These are phyloP conservation scores for Lavandula angustifolia DNA, from an alignment of 257 asterid species.

Conservation along the genomic window DNA sequence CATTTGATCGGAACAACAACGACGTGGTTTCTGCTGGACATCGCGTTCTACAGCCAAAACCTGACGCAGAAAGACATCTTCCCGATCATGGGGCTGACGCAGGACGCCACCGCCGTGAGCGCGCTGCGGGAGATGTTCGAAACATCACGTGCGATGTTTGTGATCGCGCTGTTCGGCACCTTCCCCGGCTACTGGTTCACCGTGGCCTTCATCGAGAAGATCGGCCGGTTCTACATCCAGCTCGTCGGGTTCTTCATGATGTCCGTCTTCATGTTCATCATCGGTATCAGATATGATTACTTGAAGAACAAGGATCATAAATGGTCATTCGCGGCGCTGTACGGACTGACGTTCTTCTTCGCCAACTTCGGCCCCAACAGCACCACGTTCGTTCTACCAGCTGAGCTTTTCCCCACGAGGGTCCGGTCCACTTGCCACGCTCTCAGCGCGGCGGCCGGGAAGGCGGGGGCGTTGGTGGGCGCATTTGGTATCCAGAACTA, in stretches of 20 bases:
- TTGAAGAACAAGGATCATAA: constrained; percentile 45
- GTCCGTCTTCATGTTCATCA: constrained; percentile 50
- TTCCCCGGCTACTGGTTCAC: constrained; percentile 59
- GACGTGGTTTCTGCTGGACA: constrained; percentile 27
- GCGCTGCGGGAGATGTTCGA: constrained; percentile 23
- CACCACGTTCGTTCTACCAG: constrained; percentile 44
- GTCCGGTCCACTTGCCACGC: constrained; percentile 28
- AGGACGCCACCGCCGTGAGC: constrained; percentile 11
- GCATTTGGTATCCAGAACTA: constrained; percentile 22
- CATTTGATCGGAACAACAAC: constrained; percentile 21
- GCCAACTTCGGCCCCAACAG: constrained; percentile 59
- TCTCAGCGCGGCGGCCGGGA: constrained; percentile 25
- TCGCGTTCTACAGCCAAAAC: not conserved
- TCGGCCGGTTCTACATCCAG: constrained; percentile 44
- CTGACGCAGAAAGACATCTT: constrained; percentile 24
- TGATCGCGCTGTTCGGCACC: constrained; percentile 26
- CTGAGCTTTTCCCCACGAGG: constrained; percentile 31
- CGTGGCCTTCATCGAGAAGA: constrained; percentile 41
- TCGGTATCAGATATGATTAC: constrained; percentile 46
- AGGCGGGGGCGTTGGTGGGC: constrained; percentile 17
- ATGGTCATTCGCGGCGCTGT: constrained; percentile 42
- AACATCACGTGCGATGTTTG: constrained; percentile 20
- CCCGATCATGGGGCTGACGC: constrained; percentile 28
- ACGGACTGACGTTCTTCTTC: constrained; percentile 50
- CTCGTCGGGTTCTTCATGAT: constrained; percentile 46